A percentile compares a stretch with the other conserved stretches of the same genome.
phyloP scores from a whole-genome alignment of 108 stramenopile species.

The Chaetoceros tenuissimus region DNA sequence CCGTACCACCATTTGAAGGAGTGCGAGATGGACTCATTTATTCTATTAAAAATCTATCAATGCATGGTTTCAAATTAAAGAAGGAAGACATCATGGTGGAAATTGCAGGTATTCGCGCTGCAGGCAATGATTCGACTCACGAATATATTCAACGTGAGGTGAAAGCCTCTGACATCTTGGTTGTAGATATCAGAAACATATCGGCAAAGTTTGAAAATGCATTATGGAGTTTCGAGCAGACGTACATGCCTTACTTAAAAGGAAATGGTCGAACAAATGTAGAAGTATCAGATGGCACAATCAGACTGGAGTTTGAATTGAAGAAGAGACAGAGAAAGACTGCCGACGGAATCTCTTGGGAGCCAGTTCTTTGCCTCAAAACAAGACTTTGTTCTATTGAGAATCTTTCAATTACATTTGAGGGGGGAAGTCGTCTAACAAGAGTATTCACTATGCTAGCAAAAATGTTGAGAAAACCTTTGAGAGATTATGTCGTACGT shows the following conservation, averaged over 20 bases:
- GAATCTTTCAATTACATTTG: conserved; percentile 57
- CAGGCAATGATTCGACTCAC: conserved; percentile 19
- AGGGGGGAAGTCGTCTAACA: conserved; percentile 68
- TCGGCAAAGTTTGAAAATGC: conserved; percentile 77
- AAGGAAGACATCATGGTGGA: conserved; percentile 82
- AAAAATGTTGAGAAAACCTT: conserved; percentile 54
- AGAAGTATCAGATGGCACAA: conserved; percentile 59
- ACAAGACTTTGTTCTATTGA: conserved; percentile 70
- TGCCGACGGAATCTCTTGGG: conserved; percentile 34
- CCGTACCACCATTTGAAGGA: conserved; percentile 82
- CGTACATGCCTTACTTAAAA: conserved; percentile 86
- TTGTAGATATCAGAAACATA: conserved; percentile 76
- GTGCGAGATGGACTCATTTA: conserved; percentile 81
- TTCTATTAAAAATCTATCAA: conserved; percentile 70
- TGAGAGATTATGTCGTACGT: conserved; percentile 73
- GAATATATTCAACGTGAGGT: conserved; percentile 17
- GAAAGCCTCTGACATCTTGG: conserved; percentile 71
- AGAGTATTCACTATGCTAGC: conserved; percentile 85
- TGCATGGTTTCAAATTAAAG: conserved; percentile 82
- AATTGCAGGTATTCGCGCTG: conserved; percentile 82
- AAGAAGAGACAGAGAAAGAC: conserved; percentile 34
- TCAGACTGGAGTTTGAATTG: conserved; percentile 80
- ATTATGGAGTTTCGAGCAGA: conserved; percentile 83
- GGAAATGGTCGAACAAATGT: conserved; percentile 73
- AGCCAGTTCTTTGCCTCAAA: conserved; percentile 80